Evolutionary conservation across 2,329 filamentous ascomycete genomes (phyloP).

Genomic region (Stachybotrys echinatus): DNA sequence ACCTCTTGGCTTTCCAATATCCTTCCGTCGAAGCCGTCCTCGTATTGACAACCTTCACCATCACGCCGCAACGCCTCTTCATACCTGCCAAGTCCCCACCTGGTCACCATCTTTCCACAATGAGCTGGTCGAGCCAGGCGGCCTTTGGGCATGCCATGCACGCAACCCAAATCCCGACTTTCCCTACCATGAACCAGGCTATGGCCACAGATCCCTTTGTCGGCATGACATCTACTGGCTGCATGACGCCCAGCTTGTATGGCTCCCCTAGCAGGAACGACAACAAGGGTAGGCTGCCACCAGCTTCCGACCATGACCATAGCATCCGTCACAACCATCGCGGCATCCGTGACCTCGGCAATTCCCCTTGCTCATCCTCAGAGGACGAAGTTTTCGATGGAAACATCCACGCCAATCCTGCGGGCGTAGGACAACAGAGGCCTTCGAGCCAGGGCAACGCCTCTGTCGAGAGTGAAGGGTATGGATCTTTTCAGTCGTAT

Average conservation of each 20-base stretch:
- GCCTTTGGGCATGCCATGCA: not conserved
- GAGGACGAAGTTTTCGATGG: not conserved
- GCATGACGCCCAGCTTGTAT: conserved; percentile 2
- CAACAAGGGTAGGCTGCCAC: not conserved
- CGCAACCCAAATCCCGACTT: not conserved
- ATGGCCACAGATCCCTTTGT: no score
- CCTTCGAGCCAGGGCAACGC: not conserved
- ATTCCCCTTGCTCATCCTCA: not conserved
- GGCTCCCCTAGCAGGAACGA: not conserved
- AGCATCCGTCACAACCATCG: no score
- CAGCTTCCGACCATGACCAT: not conserved
- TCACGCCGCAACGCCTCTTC: not conserved
- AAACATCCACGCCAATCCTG: not conserved
- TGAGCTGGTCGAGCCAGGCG: not conserved
- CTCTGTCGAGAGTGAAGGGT: not conserved
- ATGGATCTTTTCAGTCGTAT: not conserved
- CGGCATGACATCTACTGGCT: not conserved
- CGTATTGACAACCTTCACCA: no score
- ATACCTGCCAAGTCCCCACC: no score
- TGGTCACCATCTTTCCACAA: not conserved
- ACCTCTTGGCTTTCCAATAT: no score
- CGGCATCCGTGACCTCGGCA: not conserved
- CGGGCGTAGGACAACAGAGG: not conserved
- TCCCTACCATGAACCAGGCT: not conserved
- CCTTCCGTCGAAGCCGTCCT: no score